Conservation (phyloP, 345 rosid genomes). For the Geranium rotundifolium region DNA sequence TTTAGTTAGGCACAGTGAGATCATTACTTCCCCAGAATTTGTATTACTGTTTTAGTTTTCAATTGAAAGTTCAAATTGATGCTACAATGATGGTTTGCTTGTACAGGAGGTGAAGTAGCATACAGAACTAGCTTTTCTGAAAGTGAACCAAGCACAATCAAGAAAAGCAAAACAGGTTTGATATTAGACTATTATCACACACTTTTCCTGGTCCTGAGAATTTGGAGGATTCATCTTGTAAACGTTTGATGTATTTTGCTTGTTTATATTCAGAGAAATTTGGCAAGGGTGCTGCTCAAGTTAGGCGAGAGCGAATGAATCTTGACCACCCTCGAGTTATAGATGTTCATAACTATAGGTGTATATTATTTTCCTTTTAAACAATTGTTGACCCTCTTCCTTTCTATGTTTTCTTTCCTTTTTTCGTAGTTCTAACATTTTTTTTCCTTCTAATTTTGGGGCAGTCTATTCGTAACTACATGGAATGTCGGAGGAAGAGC, state of each 20-base stretch:
- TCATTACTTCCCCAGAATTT: background rate
- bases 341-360: constrained; percentile 96
- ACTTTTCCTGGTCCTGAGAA: too few relatives aligned
- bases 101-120: constrained; percentile 53
- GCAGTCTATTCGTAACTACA: constrained; percentile 81
- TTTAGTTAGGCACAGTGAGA: too few relatives aligned
- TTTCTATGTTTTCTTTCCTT: background rate
- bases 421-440: background rate
- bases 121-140: constrained; percentile 69
- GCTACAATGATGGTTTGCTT: constrained; percentile 1
- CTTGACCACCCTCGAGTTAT: constrained; percentile 87
- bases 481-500: constrained; percentile 99
- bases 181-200: background rate
- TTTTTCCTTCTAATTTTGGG: constrained; percentile 14
- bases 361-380: background rate
- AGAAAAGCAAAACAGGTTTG: constrained; percentile 85
- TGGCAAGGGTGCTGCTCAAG: constrained; percentile 55
- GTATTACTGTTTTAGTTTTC: background rate
- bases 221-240: background rate
- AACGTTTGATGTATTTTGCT: background rate
- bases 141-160: constrained; percentile 62
- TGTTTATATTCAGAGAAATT: constrained; percentile 47
- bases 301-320: constrained; percentile 68
- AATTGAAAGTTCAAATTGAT: background rate
- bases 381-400: background rate